These are phyloP conservation scores for Heterococcus sp. DNA, from an alignment of 108 stramenopile species.

Conservation along the genomic window DNA sequence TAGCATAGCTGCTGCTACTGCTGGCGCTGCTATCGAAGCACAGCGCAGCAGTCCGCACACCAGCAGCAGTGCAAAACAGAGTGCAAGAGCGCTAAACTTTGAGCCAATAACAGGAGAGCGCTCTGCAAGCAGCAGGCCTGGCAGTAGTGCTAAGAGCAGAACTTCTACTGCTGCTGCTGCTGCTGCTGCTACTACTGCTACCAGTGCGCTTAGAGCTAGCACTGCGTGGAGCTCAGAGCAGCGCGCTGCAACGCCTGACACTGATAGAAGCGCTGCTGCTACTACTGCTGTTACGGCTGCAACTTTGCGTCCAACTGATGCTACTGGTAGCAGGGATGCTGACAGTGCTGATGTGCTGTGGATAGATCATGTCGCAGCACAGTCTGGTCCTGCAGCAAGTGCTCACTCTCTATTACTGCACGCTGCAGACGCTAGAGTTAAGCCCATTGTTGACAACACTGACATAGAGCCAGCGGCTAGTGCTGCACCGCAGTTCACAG, in stretches of 20 bases:
- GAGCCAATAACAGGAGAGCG: no score
- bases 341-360: not conserved
- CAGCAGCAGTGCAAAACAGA: no score
- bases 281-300: no score
- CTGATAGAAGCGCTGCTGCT: no score
- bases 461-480: conserved; percentile 13
- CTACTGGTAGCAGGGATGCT: no score
- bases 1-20: not conserved
- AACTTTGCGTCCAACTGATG: no score
- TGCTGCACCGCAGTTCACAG: not conserved
- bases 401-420: conserved; percentile 25
- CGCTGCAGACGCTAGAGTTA: conserved; percentile 37
- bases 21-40: not conserved
- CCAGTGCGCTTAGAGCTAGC: no score
- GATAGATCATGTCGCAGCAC: not conserved
- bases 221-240: not conserved
- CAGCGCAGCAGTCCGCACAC: not conserved
- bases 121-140: no score
- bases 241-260: not conserved
- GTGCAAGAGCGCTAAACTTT: no score
- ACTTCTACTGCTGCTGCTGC: no score
- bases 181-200: no score
- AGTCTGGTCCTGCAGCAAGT: not conserved
- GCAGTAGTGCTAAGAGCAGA: no score
- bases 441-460: conserved; percentile 52